Conservation (phyloP, 2,329 filamentous ascomycete species). For the Cercospora janseana region DNA sequence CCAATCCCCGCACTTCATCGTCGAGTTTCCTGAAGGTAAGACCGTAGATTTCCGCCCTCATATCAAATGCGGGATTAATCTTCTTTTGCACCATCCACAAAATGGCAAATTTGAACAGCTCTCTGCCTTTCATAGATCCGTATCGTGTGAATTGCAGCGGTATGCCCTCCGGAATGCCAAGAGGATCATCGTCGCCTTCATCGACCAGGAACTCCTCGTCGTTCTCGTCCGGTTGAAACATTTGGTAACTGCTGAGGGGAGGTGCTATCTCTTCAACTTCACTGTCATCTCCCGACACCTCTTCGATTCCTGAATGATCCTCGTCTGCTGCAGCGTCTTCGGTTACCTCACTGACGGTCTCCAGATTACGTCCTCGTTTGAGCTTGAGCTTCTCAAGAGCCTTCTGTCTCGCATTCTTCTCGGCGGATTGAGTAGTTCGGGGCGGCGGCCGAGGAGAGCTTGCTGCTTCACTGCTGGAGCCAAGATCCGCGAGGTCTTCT, state of each 20-base stretch:
- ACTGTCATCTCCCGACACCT: constrained; percentile 34
- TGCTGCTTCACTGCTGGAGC: constrained; percentile 36
- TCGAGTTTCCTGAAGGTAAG: constrained; percentile 70
- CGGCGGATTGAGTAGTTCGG: constrained; percentile 31
- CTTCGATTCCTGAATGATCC: constrained; percentile 31
- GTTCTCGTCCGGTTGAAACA: constrained; percentile 55
- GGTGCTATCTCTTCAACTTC: constrained; percentile 54
- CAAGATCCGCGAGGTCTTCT: constrained; percentile 48
- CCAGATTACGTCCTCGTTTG: constrained; percentile 32
- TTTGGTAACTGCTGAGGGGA: constrained; percentile 37
- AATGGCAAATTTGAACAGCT: constrained; percentile 70
- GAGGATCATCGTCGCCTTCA: constrained; percentile 56
- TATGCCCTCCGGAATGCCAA: constrained; percentile 58
- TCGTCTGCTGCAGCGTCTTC: constrained; percentile 31
- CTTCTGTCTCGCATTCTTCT: constrained; percentile 41
- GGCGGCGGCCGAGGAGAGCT: constrained; percentile 27
- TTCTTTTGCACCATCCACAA: constrained; percentile 82
- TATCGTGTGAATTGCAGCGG: constrained; percentile 69
- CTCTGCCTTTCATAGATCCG: constrained; percentile 64
- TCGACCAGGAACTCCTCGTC: constrained; percentile 60
- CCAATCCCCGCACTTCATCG: constrained; percentile 66
- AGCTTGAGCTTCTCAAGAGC: constrained; percentile 48
- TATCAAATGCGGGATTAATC: constrained; percentile 68
- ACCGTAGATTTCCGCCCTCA: constrained; percentile 62
- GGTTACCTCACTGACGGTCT: constrained; percentile 23